Evolutionary conservation across 106 monocot species (phyloP).

Genomic region (Dendrobium nobile): DNA sequence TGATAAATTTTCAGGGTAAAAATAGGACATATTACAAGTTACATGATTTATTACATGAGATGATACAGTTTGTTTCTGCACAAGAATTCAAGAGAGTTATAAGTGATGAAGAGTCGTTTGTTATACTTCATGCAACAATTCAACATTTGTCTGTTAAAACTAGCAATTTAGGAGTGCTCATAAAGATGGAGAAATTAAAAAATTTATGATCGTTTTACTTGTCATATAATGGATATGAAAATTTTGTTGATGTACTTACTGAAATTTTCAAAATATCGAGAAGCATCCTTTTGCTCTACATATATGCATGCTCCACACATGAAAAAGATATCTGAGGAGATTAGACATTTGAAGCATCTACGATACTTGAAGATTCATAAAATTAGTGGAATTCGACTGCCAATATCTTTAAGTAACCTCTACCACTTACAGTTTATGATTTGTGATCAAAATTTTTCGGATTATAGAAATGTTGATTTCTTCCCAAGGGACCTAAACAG

Average conservation of each 20-base stretch:
- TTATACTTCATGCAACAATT: neutral
- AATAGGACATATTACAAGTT: constrained; percentile 1
- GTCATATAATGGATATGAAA: too few species aligned
- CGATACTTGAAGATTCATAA: neutral
- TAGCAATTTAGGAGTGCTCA: neutral
- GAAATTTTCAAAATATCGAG: neutral
- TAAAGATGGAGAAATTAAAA: neutral
- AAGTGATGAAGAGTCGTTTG: neutral
- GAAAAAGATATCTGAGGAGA: neutral
- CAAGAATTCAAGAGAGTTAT: constrained; percentile 17
- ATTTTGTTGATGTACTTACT: neutral
- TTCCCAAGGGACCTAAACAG: neutral
- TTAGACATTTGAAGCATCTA: neutral
- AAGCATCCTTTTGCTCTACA: neutral
- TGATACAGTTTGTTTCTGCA: constrained; percentile 8
- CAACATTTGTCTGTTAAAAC: constrained; percentile 17
- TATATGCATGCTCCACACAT: neutral
- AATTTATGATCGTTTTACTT: constrained; percentile 12
- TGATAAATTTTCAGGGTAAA: neutral
- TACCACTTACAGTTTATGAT: neutral
- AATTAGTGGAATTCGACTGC: neutral
- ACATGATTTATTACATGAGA: constrained; percentile 26
- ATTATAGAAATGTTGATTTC: too few species aligned
- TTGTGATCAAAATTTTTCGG: too few species aligned
- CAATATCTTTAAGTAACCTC: neutral